Evolutionary conservation across 352 stramenopile species (phyloP), one percentile per base, ranked within the genome.

Genomic region (Phytophthora agathidicida): DNA sequence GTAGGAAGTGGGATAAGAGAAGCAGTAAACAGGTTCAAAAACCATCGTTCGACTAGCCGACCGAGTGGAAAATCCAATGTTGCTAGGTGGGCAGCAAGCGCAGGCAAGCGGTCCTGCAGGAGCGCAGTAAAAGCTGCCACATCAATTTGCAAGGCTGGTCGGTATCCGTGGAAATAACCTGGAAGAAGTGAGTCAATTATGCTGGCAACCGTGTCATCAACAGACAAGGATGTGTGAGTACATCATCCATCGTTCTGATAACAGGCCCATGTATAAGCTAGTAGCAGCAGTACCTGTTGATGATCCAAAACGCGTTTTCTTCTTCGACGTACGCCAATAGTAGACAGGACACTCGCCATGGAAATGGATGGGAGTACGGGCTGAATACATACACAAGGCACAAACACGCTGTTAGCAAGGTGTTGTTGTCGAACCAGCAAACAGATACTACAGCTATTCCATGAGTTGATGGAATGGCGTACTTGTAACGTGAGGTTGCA

Each of bases 241-340:
- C 6, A 13, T 52, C 24, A 53, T 13, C n/a, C 52, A 36, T 41
- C 14, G 24, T n/a, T n/a, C n/a, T n/a, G n/a, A n/a, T n/a, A n/a
- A n/a, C n/a, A n/a, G n/a, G n/a, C n/a, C n/a, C n/a, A n/a, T n/a
- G n/a, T n/a, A n/a, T n/a, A n/a, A n/a, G n/a, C n/a, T n/a, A n/a
- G n/a, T n/a, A n/a, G n/a, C n/a, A 17, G 16, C 24, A 31, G 2
- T 71, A 92, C 83, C 83, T 89, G 63, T 93, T 91, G 41, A 87
- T 77, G 35, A 93, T 82, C 84, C 84, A 93, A 42, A 93, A 93
- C 3, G 78, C 73, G 9, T 65, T 86, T 26, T 91, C 84, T 75
- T 93, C 84, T 48, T 93, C 84, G 5, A 91, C 61, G 22, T 93
- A 93, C 0, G 82, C 82, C 20, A 93, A 51, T 8, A 93, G 60